Conservation (phyloP, 176 grass and related monocot genomes). For the Juncus inflexus region DNA sequence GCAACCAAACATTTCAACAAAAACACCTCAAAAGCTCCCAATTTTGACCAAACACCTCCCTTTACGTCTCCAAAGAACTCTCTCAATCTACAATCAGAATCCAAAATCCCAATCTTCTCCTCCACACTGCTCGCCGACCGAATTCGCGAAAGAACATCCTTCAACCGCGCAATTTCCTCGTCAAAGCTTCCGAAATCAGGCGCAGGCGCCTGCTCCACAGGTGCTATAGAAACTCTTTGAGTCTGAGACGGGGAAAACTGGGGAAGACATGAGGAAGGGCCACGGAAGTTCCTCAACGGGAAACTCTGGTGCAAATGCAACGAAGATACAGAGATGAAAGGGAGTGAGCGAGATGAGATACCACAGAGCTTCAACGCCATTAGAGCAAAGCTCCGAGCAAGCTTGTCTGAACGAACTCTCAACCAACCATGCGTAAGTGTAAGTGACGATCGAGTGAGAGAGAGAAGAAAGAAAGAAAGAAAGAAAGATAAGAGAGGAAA, state of each 20-base stretch:
- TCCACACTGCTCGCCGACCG: constrained; percentile 28
- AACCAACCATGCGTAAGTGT: not conserved
- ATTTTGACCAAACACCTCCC: constrained; percentile 8
- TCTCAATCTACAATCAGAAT: constrained; percentile 57
- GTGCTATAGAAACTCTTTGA: constrained; percentile 40
- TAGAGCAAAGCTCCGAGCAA: too few relatives aligned
- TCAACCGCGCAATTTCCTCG: constrained; percentile 60
- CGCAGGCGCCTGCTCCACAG: constrained; percentile 32
- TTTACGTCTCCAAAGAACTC: constrained; percentile 42
- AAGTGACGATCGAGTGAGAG: not conserved
- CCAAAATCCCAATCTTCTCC: constrained; percentile 61
- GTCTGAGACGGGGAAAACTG: constrained; percentile 25
- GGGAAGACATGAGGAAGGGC: constrained; percentile 33
- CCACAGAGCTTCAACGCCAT: constrained; percentile 4
- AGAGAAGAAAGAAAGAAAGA: constrained; percentile 30
- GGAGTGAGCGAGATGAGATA: constrained; percentile 17
- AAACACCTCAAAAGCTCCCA: constrained; percentile 49
- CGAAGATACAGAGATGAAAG: constrained; percentile 10
- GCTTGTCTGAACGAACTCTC: not conserved
- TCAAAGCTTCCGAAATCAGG: constrained; percentile 39
- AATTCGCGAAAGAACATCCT: constrained; percentile 37
- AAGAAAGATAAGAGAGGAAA: constrained; percentile 22
- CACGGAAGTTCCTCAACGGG: constrained; percentile 5
- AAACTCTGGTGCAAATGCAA: constrained; percentile 9
- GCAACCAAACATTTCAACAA: constrained; percentile 87